Conservation (phyloP, 768 basidiomycete species). For the Russula earlei region DNA sequence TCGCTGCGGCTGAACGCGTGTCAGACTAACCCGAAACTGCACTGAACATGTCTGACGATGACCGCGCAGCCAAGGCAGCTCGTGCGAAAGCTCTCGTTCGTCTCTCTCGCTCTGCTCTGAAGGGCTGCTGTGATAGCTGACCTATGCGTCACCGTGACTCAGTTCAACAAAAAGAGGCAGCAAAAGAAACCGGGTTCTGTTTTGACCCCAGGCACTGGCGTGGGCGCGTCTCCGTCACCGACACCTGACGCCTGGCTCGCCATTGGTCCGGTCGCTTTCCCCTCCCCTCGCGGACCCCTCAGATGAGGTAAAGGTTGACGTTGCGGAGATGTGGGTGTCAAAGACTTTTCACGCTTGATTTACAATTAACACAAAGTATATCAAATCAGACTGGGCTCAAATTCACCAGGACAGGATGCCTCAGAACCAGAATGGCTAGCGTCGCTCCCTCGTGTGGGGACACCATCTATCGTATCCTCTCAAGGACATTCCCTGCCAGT, state of each 20-base stretch:
- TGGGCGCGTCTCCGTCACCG: conserved; percentile 29
- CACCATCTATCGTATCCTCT: conserved; percentile 24
- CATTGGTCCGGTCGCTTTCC: conserved; percentile 25
- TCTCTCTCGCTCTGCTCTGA: conserved; percentile 2
- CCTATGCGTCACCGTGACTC: conserved; percentile 11
- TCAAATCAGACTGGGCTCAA: conserved; percentile 34
- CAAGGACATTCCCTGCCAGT: conserved; percentile 20
- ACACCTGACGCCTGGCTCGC: conserved; percentile 38
- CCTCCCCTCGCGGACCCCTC: conserved; percentile 23
- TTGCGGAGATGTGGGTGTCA: conserved; percentile 55
- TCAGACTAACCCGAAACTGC: too few relatives aligned
- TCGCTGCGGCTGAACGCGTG: too few relatives aligned
- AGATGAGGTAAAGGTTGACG: conserved; percentile 38
- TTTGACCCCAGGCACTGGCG: conserved; percentile 21
- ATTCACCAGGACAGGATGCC: conserved; percentile 26
- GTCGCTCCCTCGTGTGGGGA: conserved; percentile 40
- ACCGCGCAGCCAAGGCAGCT: conserved; percentile 73
- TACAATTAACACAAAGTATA: neutral
- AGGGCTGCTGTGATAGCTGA: neutral
- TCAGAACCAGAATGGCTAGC: conserved; percentile 47
- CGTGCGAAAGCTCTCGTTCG: conserved; percentile 76
- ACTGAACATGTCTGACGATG: conserved; percentile 45
- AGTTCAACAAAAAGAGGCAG: conserved; percentile 80
- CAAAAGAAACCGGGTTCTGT: conserved; percentile 52
- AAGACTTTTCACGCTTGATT: neutral